A percentile compares a stretch with the other conserved stretches of the same genome.
These are phyloP conservation scores for Monosporascus cannonballus DNA, from an alignment of 2,329 filamentous ascomycete genomes.

Conservation along the genomic window DNA sequence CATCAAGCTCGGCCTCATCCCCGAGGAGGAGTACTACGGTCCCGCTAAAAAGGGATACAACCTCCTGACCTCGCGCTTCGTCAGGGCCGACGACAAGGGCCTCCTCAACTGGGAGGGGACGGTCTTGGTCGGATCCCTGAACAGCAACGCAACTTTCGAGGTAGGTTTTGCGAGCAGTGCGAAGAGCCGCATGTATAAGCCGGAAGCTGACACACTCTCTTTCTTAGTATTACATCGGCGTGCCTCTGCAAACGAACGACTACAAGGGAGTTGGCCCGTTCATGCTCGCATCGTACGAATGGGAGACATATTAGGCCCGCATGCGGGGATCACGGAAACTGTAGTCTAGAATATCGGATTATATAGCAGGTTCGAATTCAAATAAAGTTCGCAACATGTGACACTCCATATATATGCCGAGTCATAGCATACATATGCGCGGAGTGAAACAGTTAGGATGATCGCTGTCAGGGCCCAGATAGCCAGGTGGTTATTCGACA, in stretches of 20 bases:
- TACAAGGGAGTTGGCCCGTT: conserved; percentile 33
- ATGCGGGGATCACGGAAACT: too few species aligned
- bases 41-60: conserved; percentile 37
- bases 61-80: conserved; percentile 37
- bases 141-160: conserved; percentile 41
- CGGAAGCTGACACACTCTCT: conserved; percentile 1
- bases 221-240: conserved; percentile 34
- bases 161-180: conserved; percentile 24
- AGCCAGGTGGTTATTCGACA: too few species aligned
- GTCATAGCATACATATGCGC: too few species aligned
- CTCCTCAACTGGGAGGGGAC: conserved; percentile 45
- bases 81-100: conserved; percentile 38
- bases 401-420: too few species aligned
- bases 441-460: too few species aligned
- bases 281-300: conserved; percentile 32
- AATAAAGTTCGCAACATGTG: too few species aligned
- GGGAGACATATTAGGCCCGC: conserved; percentile 11
- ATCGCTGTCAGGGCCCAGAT: too few species aligned
- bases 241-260: conserved; percentile 30
- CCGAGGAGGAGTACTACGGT: conserved; percentile 25
- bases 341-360: too few species aligned
- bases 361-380: too few species aligned
- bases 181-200: background rate
- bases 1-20: conserved; percentile 29
- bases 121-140: conserved; percentile 43